Conservation (phyloP, 257 asterid genomes). For the Lantana camara region DNA sequence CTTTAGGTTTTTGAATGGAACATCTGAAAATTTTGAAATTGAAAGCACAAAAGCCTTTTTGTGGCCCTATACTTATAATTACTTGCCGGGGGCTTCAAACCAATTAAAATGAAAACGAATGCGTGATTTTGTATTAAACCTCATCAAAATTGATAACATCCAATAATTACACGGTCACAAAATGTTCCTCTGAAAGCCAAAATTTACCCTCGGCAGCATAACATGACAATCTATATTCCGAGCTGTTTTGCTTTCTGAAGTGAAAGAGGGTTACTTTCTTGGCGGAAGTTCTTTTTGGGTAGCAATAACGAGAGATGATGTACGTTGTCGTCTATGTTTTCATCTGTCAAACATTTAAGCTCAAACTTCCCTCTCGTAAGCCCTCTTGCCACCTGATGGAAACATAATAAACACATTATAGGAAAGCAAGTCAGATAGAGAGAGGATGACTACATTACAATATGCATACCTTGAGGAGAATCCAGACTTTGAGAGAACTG, state of each 20-base stretch:
- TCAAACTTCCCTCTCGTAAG: slow-evolving; percentile 79
- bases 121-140: too few relatives aligned
- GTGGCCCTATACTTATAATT: too few relatives aligned
- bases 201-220: too few relatives aligned
- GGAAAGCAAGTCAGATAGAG: background rate
- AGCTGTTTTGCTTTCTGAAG: slow-evolving; percentile 62
- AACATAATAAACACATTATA: background rate
- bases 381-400: slow-evolving; percentile 82
- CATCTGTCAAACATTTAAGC: slow-evolving; percentile 68
- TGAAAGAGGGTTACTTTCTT: slow-evolving; percentile 66
- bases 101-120: too few relatives aligned
- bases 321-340: slow-evolving; percentile 34
- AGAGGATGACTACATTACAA: too few relatives aligned
- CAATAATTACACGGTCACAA: background rate
- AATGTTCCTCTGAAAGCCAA: background rate
- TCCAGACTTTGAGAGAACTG: slow-evolving; percentile 98
- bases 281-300: slow-evolving; percentile 51
- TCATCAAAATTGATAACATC: too few relatives aligned
- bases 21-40: too few relatives aligned
- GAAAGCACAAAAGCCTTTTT: too few relatives aligned
- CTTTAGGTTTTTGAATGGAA: too few relatives aligned
- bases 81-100: too few relatives aligned
- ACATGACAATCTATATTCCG: too few relatives aligned
- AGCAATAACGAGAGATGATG: slow-evolving; percentile 43
- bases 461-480: slow-evolving; percentile 85